phyloP scores from a whole-genome alignment of 805 yeast species.

The Diddensiella transvaalensis region DNA sequence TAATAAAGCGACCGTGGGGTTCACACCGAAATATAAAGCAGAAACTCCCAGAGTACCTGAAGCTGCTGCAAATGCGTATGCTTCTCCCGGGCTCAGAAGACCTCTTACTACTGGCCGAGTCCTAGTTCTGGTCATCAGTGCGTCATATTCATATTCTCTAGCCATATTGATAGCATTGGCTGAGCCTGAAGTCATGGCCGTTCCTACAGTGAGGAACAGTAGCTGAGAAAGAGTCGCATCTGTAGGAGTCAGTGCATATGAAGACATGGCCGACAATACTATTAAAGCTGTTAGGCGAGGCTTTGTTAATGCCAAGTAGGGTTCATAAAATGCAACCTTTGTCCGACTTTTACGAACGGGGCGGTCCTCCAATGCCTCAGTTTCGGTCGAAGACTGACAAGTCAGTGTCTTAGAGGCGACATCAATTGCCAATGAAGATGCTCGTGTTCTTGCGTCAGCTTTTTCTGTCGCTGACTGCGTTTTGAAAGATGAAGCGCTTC shows the following conservation, averaged over 20 bases:
- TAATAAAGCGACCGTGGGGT: constrained; percentile 75
- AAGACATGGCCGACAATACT: constrained; percentile 86
- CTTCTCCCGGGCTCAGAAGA: constrained; percentile 66
- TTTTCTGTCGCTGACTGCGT: not conserved
- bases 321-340: constrained; percentile 6
- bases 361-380: not conserved
- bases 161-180: constrained; percentile 98
- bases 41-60: constrained; percentile 70
- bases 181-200: constrained; percentile 82
- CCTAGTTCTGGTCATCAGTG: constrained; percentile 81
- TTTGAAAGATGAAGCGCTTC: not conserved
- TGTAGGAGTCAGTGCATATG: constrained; percentile 87
- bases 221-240: constrained; percentile 71
- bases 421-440: constrained; percentile 4
- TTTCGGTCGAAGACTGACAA: constrained; percentile 17
- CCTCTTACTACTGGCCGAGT: constrained; percentile 91
- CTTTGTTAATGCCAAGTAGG: constrained; percentile 76
- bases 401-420: constrained; percentile 18
- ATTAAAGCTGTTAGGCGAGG: constrained; percentile 86
- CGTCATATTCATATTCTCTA: constrained; percentile 87
- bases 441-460: not conserved
- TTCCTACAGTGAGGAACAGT: constrained; percentile 73
- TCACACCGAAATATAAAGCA: constrained; percentile 74
- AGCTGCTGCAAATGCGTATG: constrained; percentile 71
- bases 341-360: constrained; percentile 9